phyloP scores from a whole-genome alignment of 108 stramenopile species.

The Cyclotella baltica region DNA sequence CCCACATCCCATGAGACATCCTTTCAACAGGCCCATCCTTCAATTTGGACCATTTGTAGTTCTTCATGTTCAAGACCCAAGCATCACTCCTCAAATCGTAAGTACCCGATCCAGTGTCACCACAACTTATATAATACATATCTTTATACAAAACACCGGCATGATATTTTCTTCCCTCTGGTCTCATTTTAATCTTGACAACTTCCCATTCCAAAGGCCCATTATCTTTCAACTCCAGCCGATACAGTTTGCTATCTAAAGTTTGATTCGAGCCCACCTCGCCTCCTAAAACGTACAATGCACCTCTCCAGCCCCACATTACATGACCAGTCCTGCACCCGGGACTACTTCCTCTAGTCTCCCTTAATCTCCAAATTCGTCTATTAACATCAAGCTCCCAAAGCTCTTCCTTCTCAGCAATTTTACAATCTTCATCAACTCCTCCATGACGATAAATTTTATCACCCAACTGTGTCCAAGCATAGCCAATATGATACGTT shows the following conservation, averaged over 20 bases:
- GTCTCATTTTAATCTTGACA: conserved; percentile 1
- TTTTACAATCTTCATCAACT: neutral
- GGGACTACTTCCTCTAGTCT: conserved; percentile 19
- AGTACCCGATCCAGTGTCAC: neutral
- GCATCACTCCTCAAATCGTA: neutral
- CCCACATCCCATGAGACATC: neutral
- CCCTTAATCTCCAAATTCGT: conserved; percentile 21
- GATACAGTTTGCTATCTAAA: conserved; percentile 5
- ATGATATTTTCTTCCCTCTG: conserved; percentile 1
- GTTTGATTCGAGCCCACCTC: neutral
- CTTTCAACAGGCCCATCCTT: neutral
- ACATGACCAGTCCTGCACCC: conserved; percentile 24
- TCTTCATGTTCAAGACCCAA: conserved; percentile 14
- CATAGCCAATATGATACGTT: neutral
- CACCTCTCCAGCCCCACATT: conserved; percentile 11
- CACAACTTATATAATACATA: conserved; percentile 22
- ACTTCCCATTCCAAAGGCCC: conserved; percentile 1
- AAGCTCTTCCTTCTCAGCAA: conserved; percentile 4
- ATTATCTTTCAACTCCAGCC: neutral
- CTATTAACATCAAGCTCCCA: conserved; percentile 49
- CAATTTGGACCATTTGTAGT: neutral
- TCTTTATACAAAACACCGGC: conserved; percentile 29
- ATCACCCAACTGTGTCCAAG: conserved; percentile 9
- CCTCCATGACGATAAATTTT: conserved; percentile 38
- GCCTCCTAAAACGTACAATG: conserved; percentile 27